Base-by-base conservation (phyloP, 495 filamentous ascomycete genomes). In the Podospora pseudoanserina region DNA sequence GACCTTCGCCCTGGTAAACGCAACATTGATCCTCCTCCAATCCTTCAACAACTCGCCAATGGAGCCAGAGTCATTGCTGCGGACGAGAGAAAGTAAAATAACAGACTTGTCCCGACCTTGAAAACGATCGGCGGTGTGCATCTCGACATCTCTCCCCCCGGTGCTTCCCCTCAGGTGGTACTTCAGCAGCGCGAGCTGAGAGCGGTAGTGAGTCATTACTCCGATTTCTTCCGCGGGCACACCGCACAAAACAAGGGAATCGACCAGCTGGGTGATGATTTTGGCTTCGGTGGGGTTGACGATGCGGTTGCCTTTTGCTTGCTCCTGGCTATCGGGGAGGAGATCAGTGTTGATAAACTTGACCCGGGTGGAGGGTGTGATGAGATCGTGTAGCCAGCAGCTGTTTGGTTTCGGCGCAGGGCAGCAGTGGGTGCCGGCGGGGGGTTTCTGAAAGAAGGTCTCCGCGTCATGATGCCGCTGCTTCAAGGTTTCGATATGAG, bases 201-300 rank as follows among this genome's bases (percentile, higher is more conserved):
- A 94, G 70, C 94, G 91, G 80, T 99, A 99, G 76, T 97, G 92
- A n/a, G 95, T 96, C 76, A 99, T 97, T 71, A 98, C 89, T n/a
- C 95, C 95, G 61, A 99, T 94, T 57, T 93, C 89, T 5, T 80
- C 81, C 0, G 90, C 86, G 0, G 90, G 82, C 18, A 97, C 85
- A 32, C 95, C 95, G 7, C 85, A 84, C 0, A 85, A 82, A 60
- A 97, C 83, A 2, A 99, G 86, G 0, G 87, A 80, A 70, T 92
- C 86, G 39, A 97, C 92, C 30, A 97, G 86, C 74, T 96, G 90
- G 0, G 84, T 83, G 56, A 89, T 87, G 44, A 98, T 83, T 5
- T 82, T 84, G 0, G 89, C 91, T 79, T 99, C 95, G 58, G 85
- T 84, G 4, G 88, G 84, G 77, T 99, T 99, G 64, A 92, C 88